Evolutionary conservation across 2,329 filamentous ascomycete species (phyloP).

Genomic region (Fonsecaea pedrosoi): DNA sequence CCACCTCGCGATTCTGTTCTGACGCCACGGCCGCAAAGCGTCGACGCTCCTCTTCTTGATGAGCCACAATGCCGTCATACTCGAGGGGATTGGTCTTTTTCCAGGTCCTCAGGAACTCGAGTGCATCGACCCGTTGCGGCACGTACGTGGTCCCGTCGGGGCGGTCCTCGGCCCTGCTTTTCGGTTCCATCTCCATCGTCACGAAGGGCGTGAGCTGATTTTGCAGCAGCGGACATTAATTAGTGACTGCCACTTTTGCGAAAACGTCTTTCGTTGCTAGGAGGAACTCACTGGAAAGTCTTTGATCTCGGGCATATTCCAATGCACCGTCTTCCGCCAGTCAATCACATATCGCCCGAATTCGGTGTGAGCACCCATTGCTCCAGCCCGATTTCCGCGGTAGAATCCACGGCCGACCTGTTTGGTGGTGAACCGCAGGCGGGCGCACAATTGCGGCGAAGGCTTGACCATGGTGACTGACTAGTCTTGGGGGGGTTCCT

Average conservation of each 20-base stretch:
- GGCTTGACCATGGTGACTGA: conserved; percentile 38
- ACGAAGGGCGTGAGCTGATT: conserved; percentile 55
- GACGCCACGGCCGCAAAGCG: neutral
- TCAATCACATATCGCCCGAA: conserved; percentile 85
- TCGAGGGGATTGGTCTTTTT: conserved; percentile 28
- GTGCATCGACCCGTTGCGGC: conserved; percentile 25
- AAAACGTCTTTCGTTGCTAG: neutral
- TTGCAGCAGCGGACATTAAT: conserved; percentile 26
- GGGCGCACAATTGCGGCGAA: conserved; percentile 32
- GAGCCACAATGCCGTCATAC: conserved; percentile 26
- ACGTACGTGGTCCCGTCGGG: conserved; percentile 23
- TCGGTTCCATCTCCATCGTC: conserved; percentile 50
- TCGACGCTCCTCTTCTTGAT: conserved; percentile 20
- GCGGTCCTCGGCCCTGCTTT: conserved; percentile 26
- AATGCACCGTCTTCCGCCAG: conserved; percentile 87
- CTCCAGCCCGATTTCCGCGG: conserved; percentile 90
- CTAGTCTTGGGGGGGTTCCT: neutral
- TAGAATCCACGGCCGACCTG: conserved; percentile 93
- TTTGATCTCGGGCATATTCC: conserved; percentile 75
- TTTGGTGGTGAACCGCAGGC: conserved; percentile 77
- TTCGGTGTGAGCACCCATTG: conserved; percentile 84
- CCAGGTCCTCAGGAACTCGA: conserved; percentile 32
- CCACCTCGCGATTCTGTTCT: conserved; percentile 9
- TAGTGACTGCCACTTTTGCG: neutral
- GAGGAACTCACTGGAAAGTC: conserved; percentile 69